phyloP scores from a whole-genome alignment of 768 basidiomycete species.

The Panaeolus cyanescens region DNA sequence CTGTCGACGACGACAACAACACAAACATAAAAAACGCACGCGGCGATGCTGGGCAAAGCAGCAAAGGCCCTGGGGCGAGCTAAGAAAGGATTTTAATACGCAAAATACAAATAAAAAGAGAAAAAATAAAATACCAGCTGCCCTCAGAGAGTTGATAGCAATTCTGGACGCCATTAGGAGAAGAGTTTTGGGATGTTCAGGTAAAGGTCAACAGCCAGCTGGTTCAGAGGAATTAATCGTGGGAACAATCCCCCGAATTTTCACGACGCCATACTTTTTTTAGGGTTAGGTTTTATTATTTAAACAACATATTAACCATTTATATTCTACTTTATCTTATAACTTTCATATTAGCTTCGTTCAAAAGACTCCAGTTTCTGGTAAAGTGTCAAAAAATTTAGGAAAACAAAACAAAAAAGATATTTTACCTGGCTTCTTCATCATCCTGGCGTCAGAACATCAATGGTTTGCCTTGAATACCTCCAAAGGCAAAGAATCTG shows the following conservation, averaged over 20 bases:
- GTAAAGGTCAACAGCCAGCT: conserved; percentile 28
- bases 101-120: not conserved
- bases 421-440: not conserved
- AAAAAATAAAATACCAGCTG: conserved; percentile 46
- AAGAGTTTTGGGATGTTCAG: conserved; percentile 25
- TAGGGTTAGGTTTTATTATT: conserved; percentile 31
- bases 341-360: not conserved
- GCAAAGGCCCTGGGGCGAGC: conserved; percentile 59
- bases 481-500: conserved; percentile 15
- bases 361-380: not conserved
- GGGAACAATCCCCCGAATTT: conserved; percentile 41
- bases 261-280: conserved; percentile 27
- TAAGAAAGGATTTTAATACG: conserved; percentile 21
- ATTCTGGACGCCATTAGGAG: conserved; percentile 69
- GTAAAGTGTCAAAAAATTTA: not conserved
- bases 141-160: conserved; percentile 64
- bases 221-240: conserved; percentile 32
- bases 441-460: not conserved
- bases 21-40: conserved; percentile 9
- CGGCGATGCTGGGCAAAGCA: conserved; percentile 39
- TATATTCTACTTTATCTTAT: not conserved
- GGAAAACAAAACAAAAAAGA: not conserved
- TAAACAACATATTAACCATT: not conserved
- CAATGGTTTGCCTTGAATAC: conserved; percentile 12
- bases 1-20: conserved; percentile 5